These are phyloP conservation scores for Dacryopinax spathularia DNA, from an alignment of 768 basidiomycete genomes.

Conservation along the genomic window DNA sequence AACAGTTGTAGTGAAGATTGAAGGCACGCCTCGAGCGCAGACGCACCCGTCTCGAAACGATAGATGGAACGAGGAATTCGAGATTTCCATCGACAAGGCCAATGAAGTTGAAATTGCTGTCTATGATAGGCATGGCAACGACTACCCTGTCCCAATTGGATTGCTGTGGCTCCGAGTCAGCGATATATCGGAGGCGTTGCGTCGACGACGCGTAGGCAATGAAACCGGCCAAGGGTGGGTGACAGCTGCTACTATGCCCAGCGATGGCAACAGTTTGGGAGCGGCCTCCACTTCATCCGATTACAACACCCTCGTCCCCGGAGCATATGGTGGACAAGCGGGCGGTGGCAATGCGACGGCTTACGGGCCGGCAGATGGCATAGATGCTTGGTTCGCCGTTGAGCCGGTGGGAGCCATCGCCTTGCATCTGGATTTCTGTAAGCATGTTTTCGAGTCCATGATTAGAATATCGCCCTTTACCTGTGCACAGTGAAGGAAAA, in stretches of 20 bases:
- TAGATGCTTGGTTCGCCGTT: conserved; percentile 94
- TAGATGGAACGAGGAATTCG: conserved; percentile 95
- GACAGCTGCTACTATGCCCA: conserved; percentile 67
- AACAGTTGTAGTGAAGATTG: conserved; percentile 85
- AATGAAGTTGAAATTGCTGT: conserved; percentile 96
- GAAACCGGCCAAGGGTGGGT: conserved; percentile 91
- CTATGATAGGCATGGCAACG: conserved; percentile 77
- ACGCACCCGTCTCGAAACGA: conserved; percentile 90
- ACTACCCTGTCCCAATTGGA: conserved; percentile 76
- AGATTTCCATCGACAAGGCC: conserved; percentile 91
- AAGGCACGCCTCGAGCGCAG: conserved; percentile 82
- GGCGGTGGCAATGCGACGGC: conserved; percentile 7
- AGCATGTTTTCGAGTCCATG: conserved; percentile 23
- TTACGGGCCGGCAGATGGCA: conserved; percentile 42
- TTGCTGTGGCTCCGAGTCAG: conserved; percentile 88
- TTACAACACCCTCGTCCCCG: conserved; percentile 16
- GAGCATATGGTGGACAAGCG: conserved; percentile 2
- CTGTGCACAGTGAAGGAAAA: conserved; percentile 81
- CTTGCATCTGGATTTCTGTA: conserved; percentile 82
- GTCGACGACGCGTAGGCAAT: conserved; percentile 80
- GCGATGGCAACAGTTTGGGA: conserved; percentile 37
- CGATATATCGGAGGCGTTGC: conserved; percentile 83
- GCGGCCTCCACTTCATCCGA: conserved; percentile 29
- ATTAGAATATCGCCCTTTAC: conserved; percentile 8
- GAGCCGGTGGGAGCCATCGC: conserved; percentile 92